Evolutionary conservation across 305 asterid species (phyloP).

Genomic region (Solanum hybrid): DNA sequence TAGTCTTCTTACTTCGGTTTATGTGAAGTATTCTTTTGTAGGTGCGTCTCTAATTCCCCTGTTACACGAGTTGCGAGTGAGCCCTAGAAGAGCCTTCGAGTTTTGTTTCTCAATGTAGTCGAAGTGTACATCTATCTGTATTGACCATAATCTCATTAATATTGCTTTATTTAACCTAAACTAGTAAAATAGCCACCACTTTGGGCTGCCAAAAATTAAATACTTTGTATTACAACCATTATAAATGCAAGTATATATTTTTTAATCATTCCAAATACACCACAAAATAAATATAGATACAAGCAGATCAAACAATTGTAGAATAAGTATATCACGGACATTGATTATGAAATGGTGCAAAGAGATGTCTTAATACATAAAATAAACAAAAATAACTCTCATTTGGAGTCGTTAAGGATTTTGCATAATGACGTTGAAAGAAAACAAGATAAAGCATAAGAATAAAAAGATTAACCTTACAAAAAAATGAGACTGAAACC

Average conservation of each 20-base stretch:
- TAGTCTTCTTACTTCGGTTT: conserved; percentile 43
- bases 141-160: not conserved
- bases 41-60: not conserved
- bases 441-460: not conserved
- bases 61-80: not conserved
- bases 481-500: not conserved
- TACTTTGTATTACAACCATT: not conserved
- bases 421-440: not conserved
- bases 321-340: not conserved
- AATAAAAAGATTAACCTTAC: not conserved
- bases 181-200: not conserved
- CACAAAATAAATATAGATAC: not conserved
- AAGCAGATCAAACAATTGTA: not conserved
- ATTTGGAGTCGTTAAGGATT: not conserved
- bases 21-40: conserved; percentile 32
- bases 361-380: not conserved
- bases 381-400: not conserved
- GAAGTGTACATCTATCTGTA: not conserved
- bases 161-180: not conserved
- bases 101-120: not conserved
- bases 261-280: not conserved
- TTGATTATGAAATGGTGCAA: not conserved
- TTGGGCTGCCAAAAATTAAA: not conserved
- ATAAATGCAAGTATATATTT: not conserved
- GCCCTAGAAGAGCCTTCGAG: not conserved